A percentile compares a stretch with the other conserved stretches of the same genome.
Evolutionary conservation across 306 rosid species (phyloP).

Genomic region (Ceratonia siliqua): DNA sequence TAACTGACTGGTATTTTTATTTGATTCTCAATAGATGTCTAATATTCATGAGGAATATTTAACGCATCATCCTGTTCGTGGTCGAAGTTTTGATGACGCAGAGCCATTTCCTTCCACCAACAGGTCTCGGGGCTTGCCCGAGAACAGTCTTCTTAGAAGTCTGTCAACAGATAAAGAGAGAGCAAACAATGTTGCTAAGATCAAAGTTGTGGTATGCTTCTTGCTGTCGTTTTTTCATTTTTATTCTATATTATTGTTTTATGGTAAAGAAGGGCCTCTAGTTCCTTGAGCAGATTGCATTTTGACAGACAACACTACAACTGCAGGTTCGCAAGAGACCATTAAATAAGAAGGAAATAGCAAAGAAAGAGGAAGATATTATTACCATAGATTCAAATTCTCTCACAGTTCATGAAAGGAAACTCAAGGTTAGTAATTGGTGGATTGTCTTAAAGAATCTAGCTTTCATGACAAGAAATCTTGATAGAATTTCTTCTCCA

Average conservation of each 20-base stretch:
- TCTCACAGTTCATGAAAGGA: conserved; percentile 85
- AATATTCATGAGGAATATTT: conserved; percentile 36
- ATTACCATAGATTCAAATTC: conserved; percentile 66
- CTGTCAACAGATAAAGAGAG: conserved; percentile 68
- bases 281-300: conserved; percentile 20
- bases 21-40: conserved; percentile 39
- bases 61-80: conserved; percentile 36
- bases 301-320: conserved; percentile 1
- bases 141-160: conserved; percentile 58
- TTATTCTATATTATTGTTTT: not conserved
- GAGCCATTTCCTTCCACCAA: conserved; percentile 45
- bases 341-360: conserved; percentile 66
- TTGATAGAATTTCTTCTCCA: not conserved
- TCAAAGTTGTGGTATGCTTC: conserved; percentile 81
- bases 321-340: conserved; percentile 92
- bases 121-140: conserved; percentile 56
- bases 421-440: conserved; percentile 63
- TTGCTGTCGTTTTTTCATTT: not conserved
- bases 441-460: conserved; percentile 1
- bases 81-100: conserved; percentile 52
- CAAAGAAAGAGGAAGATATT: conserved; percentile 82
- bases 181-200: conserved; percentile 77
- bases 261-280: conserved; percentile 4
- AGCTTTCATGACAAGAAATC: not conserved
- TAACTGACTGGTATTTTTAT: conserved; percentile 25